phyloP scores from a whole-genome alignment of 177 flowering plant species.

The Telopea speciosissima region DNA sequence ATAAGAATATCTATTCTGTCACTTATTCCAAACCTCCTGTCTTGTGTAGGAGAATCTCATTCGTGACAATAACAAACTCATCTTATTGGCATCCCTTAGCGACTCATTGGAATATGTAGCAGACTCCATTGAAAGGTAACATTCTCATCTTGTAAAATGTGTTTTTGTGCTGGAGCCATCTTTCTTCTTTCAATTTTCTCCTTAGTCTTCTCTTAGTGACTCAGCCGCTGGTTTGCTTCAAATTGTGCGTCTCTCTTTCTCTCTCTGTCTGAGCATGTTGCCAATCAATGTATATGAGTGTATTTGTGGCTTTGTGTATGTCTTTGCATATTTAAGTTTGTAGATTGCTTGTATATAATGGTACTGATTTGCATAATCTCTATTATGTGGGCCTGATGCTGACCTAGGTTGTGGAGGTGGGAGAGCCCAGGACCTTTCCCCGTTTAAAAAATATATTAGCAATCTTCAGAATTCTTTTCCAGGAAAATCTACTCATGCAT shows the following conservation, averaged over 20 bases:
- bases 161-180: not conserved
- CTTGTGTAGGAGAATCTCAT: constrained; percentile 82
- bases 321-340: too few relatives aligned
- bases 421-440: not conserved
- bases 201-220: too few relatives aligned
- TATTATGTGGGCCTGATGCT: not conserved
- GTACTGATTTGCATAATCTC: not conserved
- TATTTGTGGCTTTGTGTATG: too few relatives aligned
- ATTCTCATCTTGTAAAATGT: not conserved
- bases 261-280: too few relatives aligned
- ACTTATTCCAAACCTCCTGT: not conserved
- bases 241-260: too few relatives aligned
- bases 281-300: too few relatives aligned
- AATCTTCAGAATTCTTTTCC: not conserved
- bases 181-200: too few relatives aligned
- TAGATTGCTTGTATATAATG: not conserved
- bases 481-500: not conserved
- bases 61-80: constrained; percentile 93
- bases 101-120: constrained; percentile 99
- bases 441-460: too few relatives aligned
- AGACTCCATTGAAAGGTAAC: constrained; percentile 91
- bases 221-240: too few relatives aligned
- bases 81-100: constrained; percentile 90
- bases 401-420: not conserved
- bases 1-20: not conserved